These are phyloP conservation scores for Suillus luteus DNA, from an alignment of 768 basidiomycete genomes.

Conservation along the genomic window DNA sequence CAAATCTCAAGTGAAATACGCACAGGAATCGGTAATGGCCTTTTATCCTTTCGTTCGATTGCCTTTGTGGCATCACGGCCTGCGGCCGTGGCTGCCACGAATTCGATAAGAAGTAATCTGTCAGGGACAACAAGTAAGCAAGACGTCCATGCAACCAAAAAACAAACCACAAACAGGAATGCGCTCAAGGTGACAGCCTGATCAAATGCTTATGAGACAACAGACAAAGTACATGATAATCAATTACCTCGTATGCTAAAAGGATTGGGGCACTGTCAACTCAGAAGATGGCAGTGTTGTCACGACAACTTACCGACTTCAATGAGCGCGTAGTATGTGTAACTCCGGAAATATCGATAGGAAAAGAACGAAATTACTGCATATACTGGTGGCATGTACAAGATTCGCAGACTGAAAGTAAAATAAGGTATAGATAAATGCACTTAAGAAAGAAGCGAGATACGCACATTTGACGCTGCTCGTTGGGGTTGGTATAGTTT, in stretches of 20 bases:
- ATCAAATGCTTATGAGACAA: constrained; percentile 20
- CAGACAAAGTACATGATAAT: constrained; percentile 13
- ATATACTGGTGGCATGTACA: constrained; percentile 85
- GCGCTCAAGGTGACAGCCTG: constrained; percentile 84
- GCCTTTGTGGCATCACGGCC: constrained; percentile 67
- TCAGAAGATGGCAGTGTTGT: constrained; percentile 8
- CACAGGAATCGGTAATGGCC: constrained; percentile 67
- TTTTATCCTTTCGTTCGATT: constrained; percentile 79
- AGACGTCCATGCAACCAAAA: not conserved
- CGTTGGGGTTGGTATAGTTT: constrained; percentile 66
- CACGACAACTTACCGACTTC: constrained; percentile 44
- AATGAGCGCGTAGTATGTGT: constrained; percentile 61
- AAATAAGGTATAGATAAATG: constrained; percentile 2
- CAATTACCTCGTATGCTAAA: constrained; percentile 67
- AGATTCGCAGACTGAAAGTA: constrained; percentile 60
- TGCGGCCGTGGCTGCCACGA: constrained; percentile 69
- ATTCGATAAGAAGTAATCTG: constrained; percentile 82
- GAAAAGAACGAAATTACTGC: constrained; percentile 84
- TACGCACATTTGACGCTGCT: constrained; percentile 81
- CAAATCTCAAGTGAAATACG: constrained; percentile 29
- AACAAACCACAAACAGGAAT: constrained; percentile 62
- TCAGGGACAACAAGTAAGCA: constrained; percentile 5
- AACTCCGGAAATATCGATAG: constrained; percentile 80
- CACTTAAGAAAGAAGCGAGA: not conserved
- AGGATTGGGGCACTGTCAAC: constrained; percentile 20